These are phyloP conservation scores for Globisporangium mamillatum DNA, from an alignment of 352 stramenopile species.

Conservation along the genomic window DNA sequence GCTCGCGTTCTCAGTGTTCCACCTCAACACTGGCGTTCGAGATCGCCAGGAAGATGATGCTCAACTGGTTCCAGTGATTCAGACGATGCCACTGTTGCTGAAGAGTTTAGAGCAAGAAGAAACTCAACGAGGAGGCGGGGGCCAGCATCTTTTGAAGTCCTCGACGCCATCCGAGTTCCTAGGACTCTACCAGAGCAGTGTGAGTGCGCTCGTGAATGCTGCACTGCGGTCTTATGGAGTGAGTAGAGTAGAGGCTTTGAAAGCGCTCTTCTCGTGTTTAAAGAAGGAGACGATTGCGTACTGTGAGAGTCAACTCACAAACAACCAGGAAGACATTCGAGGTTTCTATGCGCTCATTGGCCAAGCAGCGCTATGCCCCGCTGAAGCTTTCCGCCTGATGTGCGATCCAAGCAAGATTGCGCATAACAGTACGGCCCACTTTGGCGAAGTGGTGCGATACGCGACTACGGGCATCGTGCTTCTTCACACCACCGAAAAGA, in stretches of 20 bases:
- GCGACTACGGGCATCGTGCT: slow-evolving; percentile 50
- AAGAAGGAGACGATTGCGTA: slow-evolving; percentile 34
- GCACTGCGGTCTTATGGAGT: slow-evolving; percentile 31
- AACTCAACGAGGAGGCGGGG: background rate
- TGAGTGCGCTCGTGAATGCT: slow-evolving; percentile 35
- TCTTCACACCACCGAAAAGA: slow-evolving; percentile 43
- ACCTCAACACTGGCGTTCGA: slow-evolving; percentile 40
- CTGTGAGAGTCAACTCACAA: slow-evolving; percentile 2
- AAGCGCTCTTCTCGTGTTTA: slow-evolving; percentile 37
- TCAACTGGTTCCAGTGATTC: slow-evolving; percentile 38
- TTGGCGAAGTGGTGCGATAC: slow-evolving; percentile 38
- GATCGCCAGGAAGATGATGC: slow-evolving; percentile 31
- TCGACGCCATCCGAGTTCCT: slow-evolving; percentile 4
- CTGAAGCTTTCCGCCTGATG: slow-evolving; percentile 37
- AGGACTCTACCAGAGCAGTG: slow-evolving; percentile 21
- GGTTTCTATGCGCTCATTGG: slow-evolving; percentile 28
- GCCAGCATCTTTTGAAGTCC: background rate
- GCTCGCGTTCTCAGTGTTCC: slow-evolving; percentile 39
- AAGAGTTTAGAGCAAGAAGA: slow-evolving; percentile 9
- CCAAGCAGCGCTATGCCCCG: slow-evolving; percentile 40
- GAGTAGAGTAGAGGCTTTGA: slow-evolving; percentile 39
- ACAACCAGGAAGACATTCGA: background rate
- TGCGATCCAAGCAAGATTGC: slow-evolving; percentile 34
- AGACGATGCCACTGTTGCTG: slow-evolving; percentile 35
- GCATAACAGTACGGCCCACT: slow-evolving; percentile 24